Evolutionary conservation across 306 rosid species (phyloP), one percentile per base, ranked within the genome.

Genomic region (Inga oerstediana): DNA sequence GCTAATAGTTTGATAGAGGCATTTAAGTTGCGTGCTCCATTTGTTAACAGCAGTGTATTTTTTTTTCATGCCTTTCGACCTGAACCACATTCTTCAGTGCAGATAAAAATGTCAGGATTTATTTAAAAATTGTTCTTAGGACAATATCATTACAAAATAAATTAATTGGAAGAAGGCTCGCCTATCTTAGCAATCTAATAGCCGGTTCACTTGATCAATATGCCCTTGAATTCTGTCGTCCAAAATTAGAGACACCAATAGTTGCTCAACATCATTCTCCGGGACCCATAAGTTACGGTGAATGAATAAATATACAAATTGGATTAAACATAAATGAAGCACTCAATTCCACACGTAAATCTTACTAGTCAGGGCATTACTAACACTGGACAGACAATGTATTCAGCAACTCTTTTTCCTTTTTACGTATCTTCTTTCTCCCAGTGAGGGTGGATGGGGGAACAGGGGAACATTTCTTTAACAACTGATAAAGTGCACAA

Each of bases 181-280:
- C 98, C 95, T 91, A 86, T 92, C 91, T 34, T 92, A 93, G 61
- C 97, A 94, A 85, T 95, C 98, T 75, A 95, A 86, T 93, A 98
- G 43, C 43, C 8, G 43, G 43, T 39, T 39, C 43, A 39, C 43
- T 39, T 39, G 43, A 39, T 39, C 43, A 59, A 95, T 95, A 86
- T 95, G 94, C 61, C 97, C 98, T 84, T 92, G 93, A 67, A 95
- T 86, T 89, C 95, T 91, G 85, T 92, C 92, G 81, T 95, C 98
- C 92, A 93, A 84, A 79, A 95, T 95, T 62, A 93, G 89, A 0
- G 92, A 89, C 61, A 87, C 90, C 77, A 85, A 84, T 78, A 89
- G 86, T 87, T 85, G 90, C 85, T 87, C 92, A 72, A 87, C 92
- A 78, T 89, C 92, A 72, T 81, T 89, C 83, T 89, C 92, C 0